Evolutionary conservation across 2,329 filamentous ascomycete genomes (phyloP).

Genomic region (Alternaria triticimaculans): DNA sequence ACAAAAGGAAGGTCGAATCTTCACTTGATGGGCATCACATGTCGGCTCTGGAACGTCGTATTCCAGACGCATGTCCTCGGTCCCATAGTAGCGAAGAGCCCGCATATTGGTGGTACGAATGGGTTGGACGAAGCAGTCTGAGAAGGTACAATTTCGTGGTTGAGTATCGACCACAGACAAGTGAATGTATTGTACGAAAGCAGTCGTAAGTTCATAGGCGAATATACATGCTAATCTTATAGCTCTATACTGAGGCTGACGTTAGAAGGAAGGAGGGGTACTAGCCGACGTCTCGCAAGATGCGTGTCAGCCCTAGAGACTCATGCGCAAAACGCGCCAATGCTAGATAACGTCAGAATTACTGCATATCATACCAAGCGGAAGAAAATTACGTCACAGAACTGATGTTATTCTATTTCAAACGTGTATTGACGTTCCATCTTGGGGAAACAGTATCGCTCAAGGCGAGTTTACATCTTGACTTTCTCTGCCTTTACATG

Average conservation of each 20-base stretch:
- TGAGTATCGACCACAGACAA: neutral
- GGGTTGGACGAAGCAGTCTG: neutral
- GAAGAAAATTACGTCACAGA: neutral
- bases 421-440: neutral
- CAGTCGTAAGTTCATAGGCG: neutral
- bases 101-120: neutral
- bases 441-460: neutral
- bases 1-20: neutral
- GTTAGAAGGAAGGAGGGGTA: neutral
- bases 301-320: neutral
- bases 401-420: neutral
- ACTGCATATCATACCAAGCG: neutral
- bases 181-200: neutral
- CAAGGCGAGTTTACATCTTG: neutral
- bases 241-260: neutral
- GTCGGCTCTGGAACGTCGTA: neutral
- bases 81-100: neutral
- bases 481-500: neutral
- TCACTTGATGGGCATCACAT: neutral
- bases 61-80: neutral
- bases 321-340: neutral
- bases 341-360: neutral
- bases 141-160: neutral
- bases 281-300: neutral
- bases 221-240: neutral